Evolutionary conservation across 1,284 basidiomycete genomes (phyloP).

Genomic region (Ganoderma multipileum): DNA sequence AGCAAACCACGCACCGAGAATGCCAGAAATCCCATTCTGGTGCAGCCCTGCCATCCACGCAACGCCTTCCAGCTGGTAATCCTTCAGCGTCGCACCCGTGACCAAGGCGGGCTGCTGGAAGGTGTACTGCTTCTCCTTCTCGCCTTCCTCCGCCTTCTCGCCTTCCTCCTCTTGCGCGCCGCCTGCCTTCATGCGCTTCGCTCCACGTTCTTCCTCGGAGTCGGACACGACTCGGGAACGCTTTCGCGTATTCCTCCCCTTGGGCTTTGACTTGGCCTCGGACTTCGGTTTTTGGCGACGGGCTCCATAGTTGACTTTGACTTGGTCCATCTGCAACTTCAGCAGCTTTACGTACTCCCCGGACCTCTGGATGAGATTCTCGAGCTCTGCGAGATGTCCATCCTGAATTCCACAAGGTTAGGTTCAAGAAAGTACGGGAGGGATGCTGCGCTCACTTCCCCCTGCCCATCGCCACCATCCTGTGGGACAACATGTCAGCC

Average conservation of each 20-base stretch:
- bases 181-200: conserved; percentile 39
- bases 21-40: conserved; percentile 94
- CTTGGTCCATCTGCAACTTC: conserved; percentile 67
- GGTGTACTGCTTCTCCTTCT: conserved; percentile 35
- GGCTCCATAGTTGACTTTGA: conserved; percentile 32
- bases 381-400: conserved; percentile 47
- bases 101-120: conserved; percentile 81
- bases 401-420: conserved; percentile 14
- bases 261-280: conserved; percentile 12
- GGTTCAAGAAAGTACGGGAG: no score
- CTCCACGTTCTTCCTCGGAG: conserved; percentile 30
- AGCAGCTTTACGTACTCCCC: conserved; percentile 66
- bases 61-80: conserved; percentile 94
- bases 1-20: conserved; percentile 66
- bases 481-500: background rate
- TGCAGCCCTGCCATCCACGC: conserved; percentile 97
- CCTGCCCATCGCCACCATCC: conserved; percentile 2
- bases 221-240: conserved; percentile 25
- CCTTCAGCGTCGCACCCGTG: conserved; percentile 85
- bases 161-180: conserved; percentile 36
- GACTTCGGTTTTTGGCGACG: conserved; percentile 3
- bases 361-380: conserved; percentile 68
- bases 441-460: background rate
- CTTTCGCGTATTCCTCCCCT: conserved; percentile 32
- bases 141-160: conserved; percentile 36